Percentiles rank a stretch among this genome's conserved stretches.
These are phyloP conservation scores for Aureobasidium pullulans DNA, from an alignment of 2,329 filamentous ascomycete genomes.

Conservation along the genomic window DNA sequence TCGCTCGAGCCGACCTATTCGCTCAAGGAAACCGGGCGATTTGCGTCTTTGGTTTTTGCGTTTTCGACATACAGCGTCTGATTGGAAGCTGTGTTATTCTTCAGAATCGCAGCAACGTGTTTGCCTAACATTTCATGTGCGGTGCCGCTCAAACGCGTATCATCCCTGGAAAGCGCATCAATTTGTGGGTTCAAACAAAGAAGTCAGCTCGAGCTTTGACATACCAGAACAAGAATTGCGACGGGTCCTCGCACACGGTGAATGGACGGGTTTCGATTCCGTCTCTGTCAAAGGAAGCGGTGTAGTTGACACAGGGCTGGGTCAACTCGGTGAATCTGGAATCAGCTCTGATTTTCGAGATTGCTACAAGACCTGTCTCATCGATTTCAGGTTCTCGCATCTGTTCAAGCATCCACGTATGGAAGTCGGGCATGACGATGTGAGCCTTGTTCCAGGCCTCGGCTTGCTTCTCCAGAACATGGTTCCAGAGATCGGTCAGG, in stretches of 20 bases:
- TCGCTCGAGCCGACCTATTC: not conserved
- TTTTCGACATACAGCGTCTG: not conserved
- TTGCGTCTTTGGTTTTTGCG: not conserved
- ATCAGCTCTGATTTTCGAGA: not conserved
- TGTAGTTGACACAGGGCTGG: conserved; percentile 12
- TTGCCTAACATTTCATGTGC: conserved; percentile 13
- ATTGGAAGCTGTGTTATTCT: not conserved
- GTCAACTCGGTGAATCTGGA: conserved; percentile 9
- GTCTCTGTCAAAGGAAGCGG: not conserved
- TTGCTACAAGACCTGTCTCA: not conserved
- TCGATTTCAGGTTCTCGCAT: conserved; percentile 12
- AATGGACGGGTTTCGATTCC: conserved; percentile 1
- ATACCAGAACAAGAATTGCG: conserved; percentile 14
- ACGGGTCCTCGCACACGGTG: conserved; percentile 5
- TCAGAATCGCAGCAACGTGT: conserved; percentile 2
- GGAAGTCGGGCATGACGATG: conserved; percentile 12
- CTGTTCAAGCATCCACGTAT: conserved; percentile 12
- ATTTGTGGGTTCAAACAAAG: conserved; percentile 4
- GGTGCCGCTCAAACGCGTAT: conserved; percentile 16
- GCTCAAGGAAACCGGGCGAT: not conserved
- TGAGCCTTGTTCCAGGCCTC: not conserved
- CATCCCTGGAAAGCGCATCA: conserved; percentile 7
- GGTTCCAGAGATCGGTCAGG: conserved; percentile 13
- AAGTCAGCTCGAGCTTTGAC: conserved; percentile 7
- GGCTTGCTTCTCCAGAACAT: not conserved